Conservation (phyloP, 164 flowering plant species). For the Sextonia rubra region DNA sequence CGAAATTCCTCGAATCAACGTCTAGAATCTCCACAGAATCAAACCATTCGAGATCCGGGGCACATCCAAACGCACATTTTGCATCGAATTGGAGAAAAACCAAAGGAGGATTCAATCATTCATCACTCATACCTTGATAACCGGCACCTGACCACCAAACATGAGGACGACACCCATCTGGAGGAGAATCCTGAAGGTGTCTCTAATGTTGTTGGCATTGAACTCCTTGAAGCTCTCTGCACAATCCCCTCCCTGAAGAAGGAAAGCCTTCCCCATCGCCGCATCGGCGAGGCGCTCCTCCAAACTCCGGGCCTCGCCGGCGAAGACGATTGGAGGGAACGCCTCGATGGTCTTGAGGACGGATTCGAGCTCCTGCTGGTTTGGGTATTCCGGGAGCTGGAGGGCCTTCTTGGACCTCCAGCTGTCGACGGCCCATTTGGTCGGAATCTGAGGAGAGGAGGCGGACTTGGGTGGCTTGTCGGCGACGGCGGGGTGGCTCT, state of each 20-base stretch:
- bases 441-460: slow-evolving; percentile 7
- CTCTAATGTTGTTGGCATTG: slow-evolving; percentile 79
- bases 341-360: slow-evolving; percentile 61
- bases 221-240: slow-evolving; percentile 96
- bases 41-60: too few relatives aligned
- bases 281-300: slow-evolving; percentile 79
- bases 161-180: slow-evolving; percentile 87
- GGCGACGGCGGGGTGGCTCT: slow-evolving; percentile 21
- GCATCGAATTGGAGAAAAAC: too few relatives aligned
- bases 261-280: slow-evolving; percentile 75
- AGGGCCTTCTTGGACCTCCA: slow-evolving; percentile 78
- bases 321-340: slow-evolving; percentile 89
- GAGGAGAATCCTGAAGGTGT: slow-evolving; percentile 79
- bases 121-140: slow-evolving; percentile 55
- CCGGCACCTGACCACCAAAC: slow-evolving; percentile 89
- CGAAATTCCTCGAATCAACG: too few relatives aligned
- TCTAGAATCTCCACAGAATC: too few relatives aligned
- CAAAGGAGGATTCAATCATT: too few relatives aligned
- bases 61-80: too few relatives aligned
- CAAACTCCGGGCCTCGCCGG: slow-evolving; percentile 77
- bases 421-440: slow-evolving; percentile 63
- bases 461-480: slow-evolving; percentile 16
- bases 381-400: slow-evolving; percentile 82
- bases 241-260: slow-evolving; percentile 86
- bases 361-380: slow-evolving; percentile 49